Evolutionary conservation across 805 yeast species (phyloP), one percentile per base, ranked within the genome.

Genomic region (Saccharomycopsis sp.): DNA sequence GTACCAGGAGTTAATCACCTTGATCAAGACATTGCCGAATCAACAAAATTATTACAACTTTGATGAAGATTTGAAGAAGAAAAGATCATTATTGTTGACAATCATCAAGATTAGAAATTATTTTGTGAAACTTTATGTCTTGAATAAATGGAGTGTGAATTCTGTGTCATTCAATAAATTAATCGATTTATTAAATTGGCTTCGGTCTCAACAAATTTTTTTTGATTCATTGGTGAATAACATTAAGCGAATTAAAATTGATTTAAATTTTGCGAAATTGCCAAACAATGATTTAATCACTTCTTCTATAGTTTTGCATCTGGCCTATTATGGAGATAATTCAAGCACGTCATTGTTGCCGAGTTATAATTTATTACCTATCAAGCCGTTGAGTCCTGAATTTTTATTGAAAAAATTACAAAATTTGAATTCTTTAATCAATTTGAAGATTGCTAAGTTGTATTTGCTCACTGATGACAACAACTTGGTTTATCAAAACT

Each of bases 261-360:
- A 47, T 29, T 29, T 50, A 38, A 50, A 44, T 27, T 38, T 43
- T 22, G 97, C 98, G 0, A 89, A 94, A 56, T 65, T 90, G 43
- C 95, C 96, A 4, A 86, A 87, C 60, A 93, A 96, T 0, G 99
- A 93, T 62, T 61, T 93, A 17, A 72, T 79, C 20, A 89, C 97
- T 0, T 86, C 95, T 1, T 65, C 90, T 53, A 94, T 90, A 58
- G 96, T 93, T 0, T 67, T 89, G 44, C 75, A 79, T 33, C 69
- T 75, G 32, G 95, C 95, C 3, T 45, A 50, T 29, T 40, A 41
- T 24, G 33, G 38, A 14, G 47, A 42, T 26, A 43, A 47, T 27
- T 20, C 20, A 11, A 38, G 36, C 36, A 9, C 39, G 7, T 19
- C 22, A 26, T 28, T 50, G 13, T 41, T 50, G 17, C 51, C 51